A percentile compares a stretch with the other conserved stretches of the same genome.
Evolutionary conservation across 768 basidiomycete genomes (phyloP).

Genomic region (Mrakia hoshinonis): DNA sequence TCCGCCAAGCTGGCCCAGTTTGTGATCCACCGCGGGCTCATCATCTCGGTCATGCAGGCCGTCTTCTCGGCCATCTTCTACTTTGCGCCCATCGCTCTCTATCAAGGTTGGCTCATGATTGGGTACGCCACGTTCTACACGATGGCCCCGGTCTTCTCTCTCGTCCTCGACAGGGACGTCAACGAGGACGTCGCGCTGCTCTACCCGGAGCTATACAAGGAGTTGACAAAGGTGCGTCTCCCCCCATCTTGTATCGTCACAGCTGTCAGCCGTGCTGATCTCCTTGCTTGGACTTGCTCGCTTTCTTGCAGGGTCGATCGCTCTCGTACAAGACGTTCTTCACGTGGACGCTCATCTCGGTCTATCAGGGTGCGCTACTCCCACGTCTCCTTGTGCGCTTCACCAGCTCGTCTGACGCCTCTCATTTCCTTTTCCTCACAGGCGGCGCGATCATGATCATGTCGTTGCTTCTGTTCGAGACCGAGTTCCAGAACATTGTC

Average conservation of each 20-base stretch:
- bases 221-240: constrained; percentile 73
- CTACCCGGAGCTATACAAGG: constrained; percentile 97
- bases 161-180: constrained; percentile 90
- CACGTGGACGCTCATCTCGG: constrained; percentile 91
- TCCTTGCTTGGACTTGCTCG: background rate
- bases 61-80: constrained; percentile 89
- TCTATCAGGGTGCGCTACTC: constrained; percentile 71
- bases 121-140: constrained; percentile 95
- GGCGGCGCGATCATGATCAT: constrained; percentile 98
- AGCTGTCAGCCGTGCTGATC: background rate
- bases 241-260: no score
- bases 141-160: constrained; percentile 96
- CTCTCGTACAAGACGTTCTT: constrained; percentile 98
- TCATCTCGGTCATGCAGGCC: constrained; percentile 70
- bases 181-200: constrained; percentile 88
- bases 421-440: constrained; percentile 36
- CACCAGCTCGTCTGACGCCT: background rate
- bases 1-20: constrained; percentile 97
- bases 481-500: constrained; percentile 94
- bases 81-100: constrained; percentile 91
- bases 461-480: constrained; percentile 78
- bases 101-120: constrained; percentile 96
- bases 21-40: constrained; percentile 80
- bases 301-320: constrained; percentile 62
- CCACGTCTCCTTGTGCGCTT: background rate